Evolutionary conservation across 441 rosid species (phyloP).

Genomic region (Populus hybrid): DNA sequence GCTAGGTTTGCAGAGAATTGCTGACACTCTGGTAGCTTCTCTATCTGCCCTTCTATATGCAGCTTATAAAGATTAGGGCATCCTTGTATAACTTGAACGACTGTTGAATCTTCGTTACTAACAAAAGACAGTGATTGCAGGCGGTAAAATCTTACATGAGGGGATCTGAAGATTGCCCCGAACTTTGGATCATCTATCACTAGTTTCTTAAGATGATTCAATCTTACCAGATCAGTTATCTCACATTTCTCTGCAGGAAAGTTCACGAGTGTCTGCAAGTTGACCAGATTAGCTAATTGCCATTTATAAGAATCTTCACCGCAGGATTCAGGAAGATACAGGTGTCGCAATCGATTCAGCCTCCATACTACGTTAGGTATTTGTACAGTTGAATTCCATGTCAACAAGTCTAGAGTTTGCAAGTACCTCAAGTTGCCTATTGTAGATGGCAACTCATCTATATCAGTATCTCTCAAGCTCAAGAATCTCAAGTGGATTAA

Average conservation of each 20-base stretch:
- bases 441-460: slow-evolving; percentile 21
- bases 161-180: slow-evolving; percentile 21
- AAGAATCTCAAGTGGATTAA: slow-evolving; percentile 26
- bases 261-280: slow-evolving; percentile 37
- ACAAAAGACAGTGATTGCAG: slow-evolving; percentile 36
- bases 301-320: slow-evolving; percentile 27
- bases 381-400: slow-evolving; percentile 26
- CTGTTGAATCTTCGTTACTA: slow-evolving; percentile 27
- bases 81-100: slow-evolving; percentile 19
- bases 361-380: slow-evolving; percentile 23
- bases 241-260: slow-evolving; percentile 32
- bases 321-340: slow-evolving; percentile 31
- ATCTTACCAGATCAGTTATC: slow-evolving; percentile 18
- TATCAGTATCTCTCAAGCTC: slow-evolving; percentile 25
- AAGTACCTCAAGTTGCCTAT: slow-evolving; percentile 26
- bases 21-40: slow-evolving; percentile 23
- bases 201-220: slow-evolving; percentile 35
- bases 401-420: slow-evolving; percentile 26
- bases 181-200: slow-evolving; percentile 28
- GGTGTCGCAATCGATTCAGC: slow-evolving; percentile 27
- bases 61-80: slow-evolving; percentile 33
- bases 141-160: slow-evolving; percentile 9
- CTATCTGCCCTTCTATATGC: slow-evolving; percentile 29
- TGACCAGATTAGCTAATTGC: slow-evolving; percentile 18
- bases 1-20: slow-evolving; percentile 29